Conservation (phyloP, 331 rosid species). For the Quercus tomentella region DNA sequence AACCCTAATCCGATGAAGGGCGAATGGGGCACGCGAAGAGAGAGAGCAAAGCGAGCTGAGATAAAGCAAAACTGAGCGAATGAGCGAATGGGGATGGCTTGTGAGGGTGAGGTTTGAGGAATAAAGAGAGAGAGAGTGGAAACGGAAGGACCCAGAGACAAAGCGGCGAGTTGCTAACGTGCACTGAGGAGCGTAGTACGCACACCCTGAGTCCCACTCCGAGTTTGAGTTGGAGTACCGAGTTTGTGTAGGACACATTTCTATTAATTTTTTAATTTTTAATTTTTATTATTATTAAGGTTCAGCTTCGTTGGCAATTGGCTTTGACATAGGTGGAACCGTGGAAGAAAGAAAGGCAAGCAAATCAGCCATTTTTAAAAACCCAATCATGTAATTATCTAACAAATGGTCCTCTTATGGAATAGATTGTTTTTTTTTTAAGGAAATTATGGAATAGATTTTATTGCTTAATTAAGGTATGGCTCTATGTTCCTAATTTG, state of each 20-base stretch:
- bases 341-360: too few relatives aligned
- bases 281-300: too few relatives aligned
- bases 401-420: too few relatives aligned
- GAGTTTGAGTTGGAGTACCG: background rate
- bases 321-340: too few relatives aligned
- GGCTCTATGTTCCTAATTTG: too few relatives aligned
- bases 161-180: conserved; percentile 12
- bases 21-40: background rate
- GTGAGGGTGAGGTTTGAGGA: background rate
- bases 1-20: background rate
- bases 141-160: conserved; percentile 31
- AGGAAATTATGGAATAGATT: too few relatives aligned
- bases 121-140: conserved; percentile 19
- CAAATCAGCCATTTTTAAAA: too few relatives aligned
- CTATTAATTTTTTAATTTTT: background rate
- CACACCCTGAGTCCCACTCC: conserved; percentile 2
- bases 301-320: too few relatives aligned
- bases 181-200: conserved; percentile 23
- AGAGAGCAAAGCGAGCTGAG: conserved; percentile 1
- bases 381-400: too few relatives aligned
- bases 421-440: too few relatives aligned
- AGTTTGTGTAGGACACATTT: background rate
- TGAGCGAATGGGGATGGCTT: background rate
- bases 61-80: background rate
- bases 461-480: too few relatives aligned